Percentiles rank a stretch among this genome's conserved stretches.
These are phyloP conservation scores for Metschnikowia drakensbergensis DNA, from an alignment of 805 yeast genomes.

Conservation along the genomic window DNA sequence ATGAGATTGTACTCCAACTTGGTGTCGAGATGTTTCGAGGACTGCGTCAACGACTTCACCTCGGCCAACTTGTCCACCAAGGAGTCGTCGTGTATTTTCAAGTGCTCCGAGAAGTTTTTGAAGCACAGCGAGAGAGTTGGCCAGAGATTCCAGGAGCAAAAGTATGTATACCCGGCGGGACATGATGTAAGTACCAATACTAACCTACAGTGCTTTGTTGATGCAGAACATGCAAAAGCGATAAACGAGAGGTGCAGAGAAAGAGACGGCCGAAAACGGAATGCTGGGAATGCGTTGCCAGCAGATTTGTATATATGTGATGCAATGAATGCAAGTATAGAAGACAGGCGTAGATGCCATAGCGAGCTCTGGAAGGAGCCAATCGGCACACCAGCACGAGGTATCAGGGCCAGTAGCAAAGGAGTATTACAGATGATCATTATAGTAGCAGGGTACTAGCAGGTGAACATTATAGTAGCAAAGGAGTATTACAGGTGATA, in stretches of 20 bases:
- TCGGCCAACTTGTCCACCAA: conserved; percentile 79
- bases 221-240: conserved; percentile 57
- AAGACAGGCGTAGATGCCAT: neutral
- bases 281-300: neutral
- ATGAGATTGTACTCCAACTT: conserved; percentile 93
- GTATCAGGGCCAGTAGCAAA: neutral
- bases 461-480: too few relatives aligned
- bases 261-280: too few relatives aligned
- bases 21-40: conserved; percentile 95
- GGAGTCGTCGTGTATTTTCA: conserved; percentile 81
- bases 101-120: conserved; percentile 95
- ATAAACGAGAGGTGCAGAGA: conserved; percentile 1
- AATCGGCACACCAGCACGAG: too few relatives aligned
- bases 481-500: too few relatives aligned
- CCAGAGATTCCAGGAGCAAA: conserved; percentile 97
- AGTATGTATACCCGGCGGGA: conserved; percentile 35
- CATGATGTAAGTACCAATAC: conserved; percentile 22
- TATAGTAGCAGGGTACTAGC: neutral
- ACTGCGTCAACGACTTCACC: conserved; percentile 98
- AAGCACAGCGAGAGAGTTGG: conserved; percentile 98
- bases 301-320: conserved; percentile 4
- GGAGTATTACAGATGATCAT: too few relatives aligned
- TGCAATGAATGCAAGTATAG: neutral
- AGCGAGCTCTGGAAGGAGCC: too few relatives aligned
- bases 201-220: conserved; percentile 51